Base-by-base conservation (phyloP, 2,329 filamentous ascomycete species). In the Botrytis tulipae region DNA sequence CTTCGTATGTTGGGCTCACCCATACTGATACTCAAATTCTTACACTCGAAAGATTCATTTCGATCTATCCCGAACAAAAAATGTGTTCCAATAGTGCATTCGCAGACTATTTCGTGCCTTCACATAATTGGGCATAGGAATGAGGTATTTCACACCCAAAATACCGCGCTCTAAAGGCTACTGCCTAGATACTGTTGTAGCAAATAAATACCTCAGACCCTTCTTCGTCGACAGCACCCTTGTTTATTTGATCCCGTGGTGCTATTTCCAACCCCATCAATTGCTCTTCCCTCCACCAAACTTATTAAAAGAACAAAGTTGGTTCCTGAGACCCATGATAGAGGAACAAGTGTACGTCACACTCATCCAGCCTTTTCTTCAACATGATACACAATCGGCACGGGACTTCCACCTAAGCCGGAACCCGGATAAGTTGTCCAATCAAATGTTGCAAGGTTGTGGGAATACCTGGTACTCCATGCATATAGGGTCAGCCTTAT, bases 401-500 rank as follows among this genome's bases (percentile, higher is more conserved):
- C 48, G 66, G 66, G 66, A 29, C 29, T 5, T n/a, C 10, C 35
- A 18, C 29, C 48, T 35, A 69, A 69, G 66, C 48, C 66, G 66
- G 66, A 69, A 42, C 29, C 37, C 40, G 63, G 63, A 73, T 61
- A 25, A 14, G 25, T 44, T 9, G 22, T n/a, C 65, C 71, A 73
- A 73, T 69, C 40, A 60, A 5, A 54, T 29, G 9, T 6, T 10
- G 25, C 18, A 37, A 9, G 35, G 3, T 22, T n/a, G 37, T 18
- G 42, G 18, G 6, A 42, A 46, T 54, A 72, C 51, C n/a, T 57
- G 12, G 51, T 57, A 8, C n/a, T 57, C 51, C n/a, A 29, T 72
- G 70, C 70, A 72, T 20, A 29, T 32, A 61, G 70, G 61, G 46
- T 67, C 61, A 72, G 70, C 70, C 70, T 72, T 72, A 72, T 59